Percentiles rank a stretch among this genome's conserved stretches.
Evolutionary conservation across 768 basidiomycete species (phyloP).

Genomic region (Hemileccinum rubropunctum): DNA sequence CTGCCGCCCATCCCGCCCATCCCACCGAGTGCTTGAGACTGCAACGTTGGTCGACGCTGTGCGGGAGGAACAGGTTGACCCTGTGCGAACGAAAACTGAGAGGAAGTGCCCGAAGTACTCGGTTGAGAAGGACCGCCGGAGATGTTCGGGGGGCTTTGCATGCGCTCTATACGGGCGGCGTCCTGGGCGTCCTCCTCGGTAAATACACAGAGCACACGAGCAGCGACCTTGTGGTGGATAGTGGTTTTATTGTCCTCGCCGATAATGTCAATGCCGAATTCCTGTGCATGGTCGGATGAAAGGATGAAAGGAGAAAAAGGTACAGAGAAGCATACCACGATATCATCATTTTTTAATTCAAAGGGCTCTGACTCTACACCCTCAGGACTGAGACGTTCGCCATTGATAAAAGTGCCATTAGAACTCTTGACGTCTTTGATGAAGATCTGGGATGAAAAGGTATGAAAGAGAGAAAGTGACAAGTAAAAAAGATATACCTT

Average conservation of each 20-base stretch:
- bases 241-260: constrained; percentile 98
- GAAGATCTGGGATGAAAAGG: constrained; percentile 61
- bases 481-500: constrained; percentile 54
- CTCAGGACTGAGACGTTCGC: constrained; percentile 87
- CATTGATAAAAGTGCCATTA: constrained; percentile 98
- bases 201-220: constrained; percentile 87
- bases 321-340: constrained; percentile 66
- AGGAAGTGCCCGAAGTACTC: constrained; percentile 20
- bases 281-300: constrained; percentile 43
- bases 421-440: constrained; percentile 99
- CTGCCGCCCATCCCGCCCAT: constrained; percentile 78
- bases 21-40: constrained; percentile 58
- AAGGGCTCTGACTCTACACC: constrained; percentile 89
- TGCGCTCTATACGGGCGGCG: constrained; percentile 68
- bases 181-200: constrained; percentile 79
- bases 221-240: constrained; percentile 97
- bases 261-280: constrained; percentile 99
- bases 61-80: constrained; percentile 34
- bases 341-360: constrained; percentile 92
- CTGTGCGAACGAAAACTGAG: constrained; percentile 43
- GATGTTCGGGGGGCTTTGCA: constrained; percentile 41
- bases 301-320: constrained; percentile 1
- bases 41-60: constrained; percentile 56
- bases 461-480: constrained; percentile 9
- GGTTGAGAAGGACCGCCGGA: constrained; percentile 37